A percentile compares a stretch with the other conserved stretches of the same genome.
These are phyloP conservation scores for Quercus mongolica DNA, from an alignment of 306 rosid genomes.

Conservation along the genomic window DNA sequence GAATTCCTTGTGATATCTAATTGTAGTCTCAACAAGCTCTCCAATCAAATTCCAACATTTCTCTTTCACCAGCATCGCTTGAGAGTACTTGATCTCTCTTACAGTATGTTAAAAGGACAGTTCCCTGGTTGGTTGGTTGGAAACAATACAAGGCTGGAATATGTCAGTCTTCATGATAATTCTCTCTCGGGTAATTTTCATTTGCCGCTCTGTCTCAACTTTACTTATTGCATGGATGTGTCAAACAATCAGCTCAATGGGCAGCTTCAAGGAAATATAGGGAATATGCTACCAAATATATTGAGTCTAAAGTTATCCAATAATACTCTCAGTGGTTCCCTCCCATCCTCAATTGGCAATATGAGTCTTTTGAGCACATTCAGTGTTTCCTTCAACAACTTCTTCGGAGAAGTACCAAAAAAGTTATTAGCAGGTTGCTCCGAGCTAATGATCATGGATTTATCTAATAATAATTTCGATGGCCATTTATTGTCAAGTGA, in stretches of 20 bases:
- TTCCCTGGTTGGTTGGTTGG: background rate
- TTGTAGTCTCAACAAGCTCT: background rate
- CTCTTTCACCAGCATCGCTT: background rate
- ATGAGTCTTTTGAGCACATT: fast-evolving
- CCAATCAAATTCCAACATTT: background rate
- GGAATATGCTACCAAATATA: background rate
- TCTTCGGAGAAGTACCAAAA: background rate
- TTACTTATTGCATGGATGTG: background rate
- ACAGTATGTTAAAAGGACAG: background rate
- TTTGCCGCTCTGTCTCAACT: background rate
- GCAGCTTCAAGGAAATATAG: background rate
- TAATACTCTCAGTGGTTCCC: background rate
- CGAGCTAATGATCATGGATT: fast-evolving
- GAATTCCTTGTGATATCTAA: background rate
- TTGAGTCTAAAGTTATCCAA: fast-evolving
- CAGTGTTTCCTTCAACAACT: background rate
- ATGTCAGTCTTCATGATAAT: background rate
- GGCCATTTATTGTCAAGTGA: background rate
- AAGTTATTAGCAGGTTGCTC: no score
- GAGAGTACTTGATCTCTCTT: background rate
- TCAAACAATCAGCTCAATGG: background rate
- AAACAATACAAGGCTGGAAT: background rate
- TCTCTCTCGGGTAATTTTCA: background rate
- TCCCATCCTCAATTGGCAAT: background rate
- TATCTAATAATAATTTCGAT: background rate